These are phyloP conservation scores for Claviceps pusilla DNA, from an alignment of 2,329 filamentous ascomycete species.

Conservation along the genomic window DNA sequence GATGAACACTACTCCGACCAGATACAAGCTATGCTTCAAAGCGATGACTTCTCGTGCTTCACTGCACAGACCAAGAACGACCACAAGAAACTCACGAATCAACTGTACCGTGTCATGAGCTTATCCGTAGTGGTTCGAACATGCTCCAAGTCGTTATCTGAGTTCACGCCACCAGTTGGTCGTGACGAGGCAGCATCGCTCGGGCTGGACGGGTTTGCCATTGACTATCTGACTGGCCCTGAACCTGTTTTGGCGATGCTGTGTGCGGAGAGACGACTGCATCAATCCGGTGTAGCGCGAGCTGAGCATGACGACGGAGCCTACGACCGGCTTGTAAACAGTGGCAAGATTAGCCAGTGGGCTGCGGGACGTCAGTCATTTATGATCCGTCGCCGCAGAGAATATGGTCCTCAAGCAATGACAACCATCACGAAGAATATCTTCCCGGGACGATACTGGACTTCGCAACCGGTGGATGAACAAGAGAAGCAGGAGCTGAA, in stretches of 20 bases:
- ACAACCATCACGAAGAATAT: constrained; percentile 54
- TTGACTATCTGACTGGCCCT: constrained; percentile 68
- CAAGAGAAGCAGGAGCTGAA: constrained; percentile 48
- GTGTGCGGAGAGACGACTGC: constrained; percentile 55
- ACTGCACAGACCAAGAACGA: constrained; percentile 65
- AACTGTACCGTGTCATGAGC: constrained; percentile 47
- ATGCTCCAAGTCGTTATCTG: constrained; percentile 35
- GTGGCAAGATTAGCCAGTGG: constrained; percentile 48
- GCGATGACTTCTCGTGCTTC: constrained; percentile 47
- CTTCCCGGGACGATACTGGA: constrained; percentile 53
- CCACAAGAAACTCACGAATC: constrained; percentile 54
- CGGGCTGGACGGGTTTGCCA: constrained; percentile 67
- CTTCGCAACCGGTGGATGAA: constrained; percentile 57
- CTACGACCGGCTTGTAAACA: constrained; percentile 47
- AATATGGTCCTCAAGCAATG: constrained; percentile 63
- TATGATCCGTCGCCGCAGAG: constrained; percentile 52
- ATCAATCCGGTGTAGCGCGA: constrained; percentile 51
- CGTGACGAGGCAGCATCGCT: constrained; percentile 36
- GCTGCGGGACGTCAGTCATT: constrained; percentile 52
- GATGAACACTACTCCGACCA: constrained; percentile 49
- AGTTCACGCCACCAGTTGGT: constrained; percentile 40
- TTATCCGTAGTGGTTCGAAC: constrained; percentile 61
- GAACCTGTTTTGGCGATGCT: constrained; percentile 76
- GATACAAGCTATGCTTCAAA: constrained; percentile 35
- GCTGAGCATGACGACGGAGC: constrained; percentile 50